A percentile compares a stretch with the other conserved stretches of the same genome.
Evolutionary conservation across 1,284 basidiomycete genomes (phyloP).

Genomic region (Ustilago esculenta): DNA sequence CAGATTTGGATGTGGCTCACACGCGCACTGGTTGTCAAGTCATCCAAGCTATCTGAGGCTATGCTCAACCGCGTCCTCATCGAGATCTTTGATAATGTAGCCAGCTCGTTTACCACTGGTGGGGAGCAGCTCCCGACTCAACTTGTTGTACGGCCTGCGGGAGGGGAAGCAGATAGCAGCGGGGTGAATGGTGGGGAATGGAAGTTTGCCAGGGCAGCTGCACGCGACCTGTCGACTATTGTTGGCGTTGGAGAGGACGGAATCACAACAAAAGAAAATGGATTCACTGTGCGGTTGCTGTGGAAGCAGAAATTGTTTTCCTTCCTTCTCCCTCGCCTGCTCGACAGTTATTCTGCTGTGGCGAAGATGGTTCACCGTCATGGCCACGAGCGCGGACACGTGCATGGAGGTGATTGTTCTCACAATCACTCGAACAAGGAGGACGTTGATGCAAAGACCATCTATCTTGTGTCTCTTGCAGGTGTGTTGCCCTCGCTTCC

Average conservation of each 20-base stretch:
- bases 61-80: conserved; percentile 52
- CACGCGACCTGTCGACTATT: conserved; percentile 25
- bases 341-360: conserved; percentile 66
- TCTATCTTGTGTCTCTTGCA: conserved; percentile 85
- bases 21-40: conserved; percentile 51
- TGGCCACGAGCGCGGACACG: conserved; percentile 12
- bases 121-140: not conserved
- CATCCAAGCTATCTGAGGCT: conserved; percentile 31
- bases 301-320: conserved; percentile 86
- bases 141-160: not conserved
- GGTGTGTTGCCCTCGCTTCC: conserved; percentile 84
- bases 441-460: conserved; percentile 70
- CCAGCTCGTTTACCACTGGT: no score
- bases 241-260: conserved; percentile 50
- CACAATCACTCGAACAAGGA: conserved; percentile 1
- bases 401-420: conserved; percentile 2
- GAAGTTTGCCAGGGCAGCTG: conserved; percentile 29
- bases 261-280: conserved; percentile 50
- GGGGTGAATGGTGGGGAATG: conserved; percentile 24
- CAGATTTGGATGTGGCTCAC: conserved; percentile 58
- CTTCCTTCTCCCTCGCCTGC: conserved; percentile 77
- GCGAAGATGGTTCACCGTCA: conserved; percentile 15
- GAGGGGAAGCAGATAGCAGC: conserved; percentile 1
- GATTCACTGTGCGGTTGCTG: conserved; percentile 52
- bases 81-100: conserved; percentile 45